phyloP scores from a whole-genome alignment of 192 early-diverging fungal species.

The Backusella tuberculispora region DNA sequence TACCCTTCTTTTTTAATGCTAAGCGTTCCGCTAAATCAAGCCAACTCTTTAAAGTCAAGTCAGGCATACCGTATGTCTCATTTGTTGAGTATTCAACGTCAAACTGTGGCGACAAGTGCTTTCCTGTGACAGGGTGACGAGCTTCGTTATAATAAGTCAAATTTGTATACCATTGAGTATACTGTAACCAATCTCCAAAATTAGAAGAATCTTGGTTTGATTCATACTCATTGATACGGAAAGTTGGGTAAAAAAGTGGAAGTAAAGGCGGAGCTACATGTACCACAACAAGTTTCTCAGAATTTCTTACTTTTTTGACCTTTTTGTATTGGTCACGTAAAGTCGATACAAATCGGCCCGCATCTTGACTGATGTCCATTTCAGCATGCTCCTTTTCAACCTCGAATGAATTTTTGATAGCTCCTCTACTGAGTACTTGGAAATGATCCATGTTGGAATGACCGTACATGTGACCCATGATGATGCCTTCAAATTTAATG shows the following conservation, averaged over 20 bases:
- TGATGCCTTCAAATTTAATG: conserved; percentile 51
- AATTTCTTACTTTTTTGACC: background rate
- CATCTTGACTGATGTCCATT: conserved; percentile 15
- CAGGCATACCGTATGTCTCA: conserved; percentile 50
- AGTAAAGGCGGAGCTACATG: conserved; percentile 65
- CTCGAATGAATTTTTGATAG: conserved; percentile 6
- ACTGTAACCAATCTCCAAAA: conserved; percentile 42
- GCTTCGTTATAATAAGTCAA: conserved; percentile 45
- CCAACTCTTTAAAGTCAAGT: conserved; percentile 51
- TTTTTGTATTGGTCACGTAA: conserved; percentile 28
- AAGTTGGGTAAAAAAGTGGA: conserved; percentile 64
- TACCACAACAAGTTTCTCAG: conserved; percentile 14
- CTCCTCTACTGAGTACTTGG: conserved; percentile 19
- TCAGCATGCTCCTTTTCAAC: background rate
- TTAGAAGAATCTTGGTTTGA: conserved; percentile 11
- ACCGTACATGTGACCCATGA: conserved; percentile 72
- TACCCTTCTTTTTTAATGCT: conserved; percentile 11
- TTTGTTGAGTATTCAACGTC: conserved; percentile 53
- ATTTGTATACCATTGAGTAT: conserved; percentile 49
- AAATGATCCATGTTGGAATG: conserved; percentile 74
- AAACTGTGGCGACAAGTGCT: conserved; percentile 37
- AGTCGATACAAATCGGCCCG: conserved; percentile 5
- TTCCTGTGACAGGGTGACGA: background rate
- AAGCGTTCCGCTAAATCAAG: conserved; percentile 47
- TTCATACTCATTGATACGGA: conserved; percentile 64